These are phyloP conservation scores for Elaphomyces granulatus DNA, from an alignment of 495 filamentous ascomycete species.

Conservation along the genomic window DNA sequence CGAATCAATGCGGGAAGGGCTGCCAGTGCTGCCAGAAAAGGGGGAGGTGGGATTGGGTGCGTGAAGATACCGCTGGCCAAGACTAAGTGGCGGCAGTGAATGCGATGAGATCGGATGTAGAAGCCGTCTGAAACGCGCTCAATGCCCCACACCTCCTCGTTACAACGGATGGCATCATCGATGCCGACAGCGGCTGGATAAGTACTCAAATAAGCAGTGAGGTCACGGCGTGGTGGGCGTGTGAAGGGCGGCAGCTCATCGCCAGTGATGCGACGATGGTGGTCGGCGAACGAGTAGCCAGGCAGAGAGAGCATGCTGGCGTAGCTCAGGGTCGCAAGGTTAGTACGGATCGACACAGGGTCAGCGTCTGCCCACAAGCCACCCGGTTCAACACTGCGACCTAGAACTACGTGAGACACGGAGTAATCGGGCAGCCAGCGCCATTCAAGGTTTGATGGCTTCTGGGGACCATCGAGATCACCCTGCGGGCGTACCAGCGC, in stretches of 20 bases:
- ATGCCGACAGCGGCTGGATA: slow-evolving; percentile 44
- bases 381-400: slow-evolving; percentile 37
- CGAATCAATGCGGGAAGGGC: background rate
- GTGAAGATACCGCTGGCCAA: slow-evolving; percentile 52
- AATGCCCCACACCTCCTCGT: slow-evolving; percentile 29
- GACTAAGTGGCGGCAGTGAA: slow-evolving; percentile 46
- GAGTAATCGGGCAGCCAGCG: slow-evolving; percentile 33
- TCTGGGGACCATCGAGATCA: slow-evolving; percentile 39
- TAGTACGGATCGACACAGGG: slow-evolving; percentile 37
- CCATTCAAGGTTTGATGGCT: slow-evolving; percentile 43
- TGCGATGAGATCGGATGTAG: slow-evolving; percentile 34
- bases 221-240: slow-evolving; percentile 42
- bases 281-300: slow-evolving; percentile 44
- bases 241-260: slow-evolving; percentile 37
- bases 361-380: slow-evolving; percentile 50
- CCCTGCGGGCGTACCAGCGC: slow-evolving; percentile 50
- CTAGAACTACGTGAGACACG: slow-evolving; percentile 45
- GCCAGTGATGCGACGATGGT: slow-evolving; percentile 30
- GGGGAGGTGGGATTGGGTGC: slow-evolving; percentile 37
- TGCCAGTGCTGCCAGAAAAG: slow-evolving; percentile 28
- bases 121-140: slow-evolving; percentile 36
- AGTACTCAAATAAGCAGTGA: slow-evolving; percentile 41
- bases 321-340: slow-evolving; percentile 48
- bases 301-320: slow-evolving; percentile 52
- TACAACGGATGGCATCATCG: slow-evolving; percentile 33